Evolutionary conservation across 1,284 basidiomycete species (phyloP).

Genomic region (Fomitiporia mediterranea): DNA sequence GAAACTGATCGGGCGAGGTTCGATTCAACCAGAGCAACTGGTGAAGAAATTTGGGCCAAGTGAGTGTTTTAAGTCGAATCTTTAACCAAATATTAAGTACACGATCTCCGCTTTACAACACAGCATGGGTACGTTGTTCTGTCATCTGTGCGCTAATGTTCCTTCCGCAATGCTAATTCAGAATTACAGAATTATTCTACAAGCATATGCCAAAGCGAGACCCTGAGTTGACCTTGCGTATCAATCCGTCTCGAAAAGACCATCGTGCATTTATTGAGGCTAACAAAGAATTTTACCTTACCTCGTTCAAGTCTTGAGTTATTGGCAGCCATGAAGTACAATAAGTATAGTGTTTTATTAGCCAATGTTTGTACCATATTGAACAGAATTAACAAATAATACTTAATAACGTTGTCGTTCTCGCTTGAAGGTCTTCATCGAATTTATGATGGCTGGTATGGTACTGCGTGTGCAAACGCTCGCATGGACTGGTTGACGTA

Average conservation of each 20-base stretch:
- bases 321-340: no score
- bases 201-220: slow-evolving; percentile 9
- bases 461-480: no score
- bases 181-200: slow-evolving; percentile 18
- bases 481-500: no score
- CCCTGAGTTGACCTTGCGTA: slow-evolving; percentile 2
- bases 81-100: neutral
- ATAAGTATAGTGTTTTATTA: no score
- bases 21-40: neutral
- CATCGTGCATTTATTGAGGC: slow-evolving; percentile 7
- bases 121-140: neutral
- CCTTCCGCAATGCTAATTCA: no score
- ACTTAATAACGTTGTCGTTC: no score
- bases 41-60: slow-evolving; percentile 7
- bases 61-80: neutral
- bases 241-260: slow-evolving; percentile 9
- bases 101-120: neutral
- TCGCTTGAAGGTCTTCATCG: no score
- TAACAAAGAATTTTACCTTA: slow-evolving; percentile 6
- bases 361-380: no score
- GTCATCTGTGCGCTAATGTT: no score
- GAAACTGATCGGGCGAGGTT: neutral
- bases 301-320: no score
- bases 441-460: no score
- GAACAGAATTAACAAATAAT: no score